Percentiles rank a stretch among this genome's conserved stretches.
phyloP scores from a whole-genome alignment of 139 green algal genomes.

The Volvox reticuliferus region DNA sequence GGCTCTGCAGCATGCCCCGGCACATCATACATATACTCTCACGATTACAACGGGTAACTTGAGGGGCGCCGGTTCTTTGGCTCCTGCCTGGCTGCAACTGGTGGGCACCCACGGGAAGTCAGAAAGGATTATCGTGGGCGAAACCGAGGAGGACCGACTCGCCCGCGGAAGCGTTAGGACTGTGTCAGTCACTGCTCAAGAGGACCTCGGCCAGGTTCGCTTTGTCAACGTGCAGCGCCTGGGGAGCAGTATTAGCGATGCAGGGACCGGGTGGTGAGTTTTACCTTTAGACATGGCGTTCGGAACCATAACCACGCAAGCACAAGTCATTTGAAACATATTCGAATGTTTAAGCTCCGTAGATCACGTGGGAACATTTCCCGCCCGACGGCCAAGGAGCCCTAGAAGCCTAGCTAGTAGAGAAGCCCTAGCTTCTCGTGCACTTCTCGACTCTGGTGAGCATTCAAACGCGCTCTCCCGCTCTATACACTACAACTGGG shows the following conservation, averaged over 20 bases:
- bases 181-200: conserved; percentile 64
- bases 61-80: conserved; percentile 81
- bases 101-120: conserved; percentile 68
- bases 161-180: conserved; percentile 64
- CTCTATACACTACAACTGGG: too few relatives aligned
- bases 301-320: too few relatives aligned
- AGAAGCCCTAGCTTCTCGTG: too few relatives aligned
- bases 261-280: conserved; percentile 72
- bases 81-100: conserved; percentile 63
- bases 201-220: conserved; percentile 65
- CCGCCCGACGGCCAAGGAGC: too few relatives aligned
- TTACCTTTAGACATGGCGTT: too few relatives aligned
- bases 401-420: too few relatives aligned
- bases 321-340: too few relatives aligned
- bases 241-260: conserved; percentile 42
- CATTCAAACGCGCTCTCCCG: too few relatives aligned
- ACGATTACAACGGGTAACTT: conserved; percentile 85
- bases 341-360: too few relatives aligned
- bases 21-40: conserved; percentile 26
- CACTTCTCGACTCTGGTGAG: too few relatives aligned
- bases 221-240: conserved; percentile 69
- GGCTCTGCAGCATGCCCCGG: conserved; percentile 3
- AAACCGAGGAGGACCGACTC: conserved; percentile 71
- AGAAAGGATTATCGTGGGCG: conserved; percentile 57
- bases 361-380: too few relatives aligned